Conservation (phyloP, 2,329 filamentous ascomycete species). For the Monilinia aucupariae region DNA sequence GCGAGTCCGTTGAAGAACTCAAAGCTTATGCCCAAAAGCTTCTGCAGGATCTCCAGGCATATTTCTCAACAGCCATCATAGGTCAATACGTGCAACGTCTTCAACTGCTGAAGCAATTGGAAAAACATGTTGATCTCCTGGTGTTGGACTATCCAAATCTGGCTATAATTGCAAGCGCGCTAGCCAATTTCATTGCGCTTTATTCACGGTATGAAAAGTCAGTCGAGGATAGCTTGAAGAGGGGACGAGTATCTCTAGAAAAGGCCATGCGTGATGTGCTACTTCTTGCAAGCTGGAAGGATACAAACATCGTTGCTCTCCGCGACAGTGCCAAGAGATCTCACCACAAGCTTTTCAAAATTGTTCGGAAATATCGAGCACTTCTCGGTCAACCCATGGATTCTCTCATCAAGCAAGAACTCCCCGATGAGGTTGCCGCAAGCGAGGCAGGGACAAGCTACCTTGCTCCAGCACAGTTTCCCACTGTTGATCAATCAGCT, state of each 20-base stretch:
- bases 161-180: slow-evolving; percentile 53
- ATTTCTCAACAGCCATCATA: slow-evolving; percentile 71
- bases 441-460: slow-evolving; percentile 12
- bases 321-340: slow-evolving; percentile 85
- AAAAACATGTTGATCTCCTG: slow-evolving; percentile 60
- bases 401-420: slow-evolving; percentile 52
- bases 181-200: slow-evolving; percentile 72
- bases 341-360: slow-evolving; percentile 84
- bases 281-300: slow-evolving; percentile 92
- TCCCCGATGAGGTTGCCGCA: slow-evolving; percentile 43
- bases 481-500: slow-evolving; percentile 30
- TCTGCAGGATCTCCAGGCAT: slow-evolving; percentile 69
- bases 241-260: slow-evolving; percentile 70
- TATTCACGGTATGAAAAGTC: slow-evolving; percentile 65
- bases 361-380: slow-evolving; percentile 83
- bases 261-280: slow-evolving; percentile 92
- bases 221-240: slow-evolving; percentile 58
- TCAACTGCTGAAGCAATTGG: slow-evolving; percentile 59
- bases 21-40: slow-evolving; percentile 60
- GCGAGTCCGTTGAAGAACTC: slow-evolving; percentile 54
- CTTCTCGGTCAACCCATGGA: slow-evolving; percentile 73
- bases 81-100: slow-evolving; percentile 76
- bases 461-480: slow-evolving; percentile 16
- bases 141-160: slow-evolving; percentile 54
- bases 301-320: slow-evolving; percentile 87